These are phyloP conservation scores for Alternaria panax DNA, from an alignment of 2,329 filamentous ascomycete species.

Conservation along the genomic window DNA sequence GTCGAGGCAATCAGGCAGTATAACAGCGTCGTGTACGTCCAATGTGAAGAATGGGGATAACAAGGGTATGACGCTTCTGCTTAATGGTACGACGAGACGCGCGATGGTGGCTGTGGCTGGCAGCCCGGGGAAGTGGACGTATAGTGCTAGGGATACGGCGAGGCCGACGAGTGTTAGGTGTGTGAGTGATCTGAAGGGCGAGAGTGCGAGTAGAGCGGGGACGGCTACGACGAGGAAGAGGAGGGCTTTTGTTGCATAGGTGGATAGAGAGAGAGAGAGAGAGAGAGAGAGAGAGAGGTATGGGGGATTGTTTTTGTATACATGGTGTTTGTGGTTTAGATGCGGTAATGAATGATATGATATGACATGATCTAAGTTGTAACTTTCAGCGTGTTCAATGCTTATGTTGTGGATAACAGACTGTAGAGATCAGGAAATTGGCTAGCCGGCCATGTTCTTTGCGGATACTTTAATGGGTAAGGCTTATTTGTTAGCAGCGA, in stretches of 20 bases:
- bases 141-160: constrained; percentile 31
- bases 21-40: constrained; percentile 43
- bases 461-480: background rate
- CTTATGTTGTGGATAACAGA: background rate
- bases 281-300: background rate
- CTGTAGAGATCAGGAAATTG: background rate
- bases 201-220: constrained; percentile 28
- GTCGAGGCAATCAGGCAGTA: constrained; percentile 38
- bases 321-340: background rate
- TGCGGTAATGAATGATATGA: background rate
- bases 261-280: background rate
- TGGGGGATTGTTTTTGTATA: background rate
- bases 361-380: background rate
- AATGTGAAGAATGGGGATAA: constrained; percentile 46
- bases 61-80: constrained; percentile 38
- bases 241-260: constrained; percentile 2
- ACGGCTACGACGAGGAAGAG: constrained; percentile 31
- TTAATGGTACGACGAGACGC: constrained; percentile 33
- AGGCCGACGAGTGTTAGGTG: constrained; percentile 42
- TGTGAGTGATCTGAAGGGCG: constrained; percentile 32
- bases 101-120: constrained; percentile 29
- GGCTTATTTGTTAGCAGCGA: background rate
- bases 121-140: constrained; percentile 40
- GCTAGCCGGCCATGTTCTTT: background rate
- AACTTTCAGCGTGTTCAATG: background rate